phyloP scores from a whole-genome alignment of 768 basidiomycete species.

The Lyophyllum decastes region DNA sequence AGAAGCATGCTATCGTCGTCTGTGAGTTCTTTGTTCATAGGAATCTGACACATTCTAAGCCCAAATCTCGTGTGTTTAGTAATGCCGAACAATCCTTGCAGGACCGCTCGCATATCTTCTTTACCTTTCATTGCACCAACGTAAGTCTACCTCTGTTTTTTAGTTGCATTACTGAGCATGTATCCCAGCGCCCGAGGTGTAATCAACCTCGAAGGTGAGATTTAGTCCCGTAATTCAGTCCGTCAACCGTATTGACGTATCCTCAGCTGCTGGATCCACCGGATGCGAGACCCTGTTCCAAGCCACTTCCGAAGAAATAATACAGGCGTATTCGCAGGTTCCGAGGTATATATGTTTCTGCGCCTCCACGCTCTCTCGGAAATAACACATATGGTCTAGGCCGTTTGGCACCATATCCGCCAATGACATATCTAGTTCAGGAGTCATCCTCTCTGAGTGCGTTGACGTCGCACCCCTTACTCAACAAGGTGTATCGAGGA shows the following conservation, averaged over 20 bases:
- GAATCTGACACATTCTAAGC: background rate
- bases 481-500: conserved; percentile 1
- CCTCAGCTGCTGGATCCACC: conserved; percentile 77
- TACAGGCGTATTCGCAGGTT: conserved; percentile 83
- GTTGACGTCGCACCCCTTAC: conserved; percentile 19
- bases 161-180: background rate
- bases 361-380: background rate
- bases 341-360: conserved; percentile 53
- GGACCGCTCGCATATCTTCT: conserved; percentile 91
- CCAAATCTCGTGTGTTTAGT: conserved; percentile 71
- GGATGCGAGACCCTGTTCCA: conserved; percentile 94
- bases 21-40: conserved; percentile 45
- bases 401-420: conserved; percentile 90
- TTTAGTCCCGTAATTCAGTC: background rate
- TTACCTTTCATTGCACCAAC: conserved; percentile 71
- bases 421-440: conserved; percentile 90
- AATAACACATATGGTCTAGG: conserved; percentile 30
- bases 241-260: background rate
- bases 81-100: conserved; percentile 94
- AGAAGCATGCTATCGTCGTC: conserved; percentile 76
- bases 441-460: conserved; percentile 88
- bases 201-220: conserved; percentile 85
- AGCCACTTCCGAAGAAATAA: conserved; percentile 94
- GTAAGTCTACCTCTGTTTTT: conserved; percentile 40
- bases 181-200: conserved; percentile 70